These are phyloP conservation scores for Lumnitzera littorea DNA, from an alignment of 345 rosid genomes.

Conservation along the genomic window DNA sequence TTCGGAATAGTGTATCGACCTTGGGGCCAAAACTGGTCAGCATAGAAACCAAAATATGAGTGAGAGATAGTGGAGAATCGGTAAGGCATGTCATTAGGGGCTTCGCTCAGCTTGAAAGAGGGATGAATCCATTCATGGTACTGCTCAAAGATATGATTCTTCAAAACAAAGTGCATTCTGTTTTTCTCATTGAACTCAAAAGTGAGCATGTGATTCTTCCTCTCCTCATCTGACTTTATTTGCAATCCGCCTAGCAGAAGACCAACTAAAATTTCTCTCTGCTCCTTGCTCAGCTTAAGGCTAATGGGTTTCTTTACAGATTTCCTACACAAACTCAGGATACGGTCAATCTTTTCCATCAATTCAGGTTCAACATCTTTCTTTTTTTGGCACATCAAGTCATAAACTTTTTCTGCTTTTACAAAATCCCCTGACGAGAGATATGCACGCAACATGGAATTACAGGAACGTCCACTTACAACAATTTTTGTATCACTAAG, in stretches of 20 bases:
- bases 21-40: constrained; percentile 63
- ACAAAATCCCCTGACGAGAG: constrained; percentile 43
- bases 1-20: constrained; percentile 60
- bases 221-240: constrained; percentile 48
- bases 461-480: constrained; percentile 55
- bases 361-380: constrained; percentile 45
- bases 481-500: constrained; percentile 33
- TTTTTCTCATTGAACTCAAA: constrained; percentile 58
- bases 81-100: constrained; percentile 26
- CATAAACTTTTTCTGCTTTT: constrained; percentile 59
- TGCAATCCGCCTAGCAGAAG: constrained; percentile 76
- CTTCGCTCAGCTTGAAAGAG: constrained; percentile 27
- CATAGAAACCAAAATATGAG: constrained; percentile 62
- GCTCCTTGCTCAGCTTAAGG: constrained; percentile 68
- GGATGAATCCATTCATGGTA: constrained; percentile 75
- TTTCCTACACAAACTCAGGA: constrained; percentile 49
- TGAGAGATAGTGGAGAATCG: constrained; percentile 48
- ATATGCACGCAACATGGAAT: constrained; percentile 47
- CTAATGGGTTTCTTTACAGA: constrained; percentile 44
- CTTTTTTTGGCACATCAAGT: constrained; percentile 60
- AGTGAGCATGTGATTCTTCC: constrained; percentile 46
- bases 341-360: constrained; percentile 56
- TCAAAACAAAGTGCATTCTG: constrained; percentile 39
- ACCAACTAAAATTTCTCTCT: constrained; percentile 76
- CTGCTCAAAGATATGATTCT: constrained; percentile 50